These are phyloP conservation scores for Citrullus colocynthis DNA, from an alignment of 306 rosid genomes.

Conservation along the genomic window DNA sequence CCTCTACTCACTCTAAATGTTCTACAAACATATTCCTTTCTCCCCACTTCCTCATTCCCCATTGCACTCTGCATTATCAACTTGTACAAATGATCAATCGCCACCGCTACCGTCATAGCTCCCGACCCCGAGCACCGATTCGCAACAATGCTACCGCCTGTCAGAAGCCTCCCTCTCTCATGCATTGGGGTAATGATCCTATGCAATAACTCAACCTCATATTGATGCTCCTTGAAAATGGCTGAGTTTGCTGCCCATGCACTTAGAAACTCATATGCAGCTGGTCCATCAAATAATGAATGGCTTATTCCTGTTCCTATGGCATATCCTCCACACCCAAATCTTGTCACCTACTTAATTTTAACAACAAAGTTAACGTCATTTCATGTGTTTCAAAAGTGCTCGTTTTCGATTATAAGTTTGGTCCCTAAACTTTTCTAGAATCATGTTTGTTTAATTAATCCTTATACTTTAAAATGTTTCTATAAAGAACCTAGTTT, in stretches of 20 bases:
- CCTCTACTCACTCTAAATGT: slow-evolving; percentile 37
- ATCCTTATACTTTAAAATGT: too few relatives aligned
- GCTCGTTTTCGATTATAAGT: background rate
- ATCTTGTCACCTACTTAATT: slow-evolving; percentile 44
- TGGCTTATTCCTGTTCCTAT: slow-evolving; percentile 67
- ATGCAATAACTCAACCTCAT: slow-evolving; percentile 5
- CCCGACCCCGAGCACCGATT: background rate
- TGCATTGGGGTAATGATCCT: slow-evolving; percentile 28
- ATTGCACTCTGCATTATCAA: slow-evolving; percentile 43
- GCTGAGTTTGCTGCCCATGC: slow-evolving; percentile 64
- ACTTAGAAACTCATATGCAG: slow-evolving; percentile 45
- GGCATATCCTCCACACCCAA: slow-evolving; percentile 72
- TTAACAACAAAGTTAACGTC: background rate
- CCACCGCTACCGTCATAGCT: slow-evolving; percentile 27
- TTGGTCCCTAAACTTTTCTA: too few relatives aligned
- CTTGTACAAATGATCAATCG: slow-evolving; percentile 52
- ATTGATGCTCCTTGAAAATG: slow-evolving; percentile 6
- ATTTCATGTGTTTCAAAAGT: background rate
- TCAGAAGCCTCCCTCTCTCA: slow-evolving; percentile 38
- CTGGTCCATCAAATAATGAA: slow-evolving; percentile 64
- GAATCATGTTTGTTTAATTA: background rate
- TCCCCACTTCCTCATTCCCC: slow-evolving; percentile 8
- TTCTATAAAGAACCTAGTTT: too few relatives aligned
- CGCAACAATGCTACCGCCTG: background rate
- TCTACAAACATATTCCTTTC: slow-evolving; percentile 27